Evolutionary conservation across 2,329 filamentous ascomycete genomes (phyloP), one percentile per base, ranked within the genome.

Genomic region (Botrytis byssoidea): DNA sequence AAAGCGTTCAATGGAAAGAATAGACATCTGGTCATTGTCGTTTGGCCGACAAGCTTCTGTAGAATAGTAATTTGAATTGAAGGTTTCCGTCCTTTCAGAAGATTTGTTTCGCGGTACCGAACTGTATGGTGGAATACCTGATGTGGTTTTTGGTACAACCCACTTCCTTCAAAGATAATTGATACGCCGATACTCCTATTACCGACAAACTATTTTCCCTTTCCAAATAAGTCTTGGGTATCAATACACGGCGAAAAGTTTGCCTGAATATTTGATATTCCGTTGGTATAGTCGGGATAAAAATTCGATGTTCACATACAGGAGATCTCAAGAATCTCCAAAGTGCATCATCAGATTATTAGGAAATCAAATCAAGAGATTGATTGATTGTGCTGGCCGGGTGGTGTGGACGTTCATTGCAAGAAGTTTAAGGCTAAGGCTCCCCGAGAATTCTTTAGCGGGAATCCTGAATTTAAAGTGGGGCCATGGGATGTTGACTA

Each of bases 11-110:
- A 79, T 79, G 78, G 75, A 79, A 74, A 80, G 78, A 78, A 75
- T 77, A 76, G 76, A 80, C 79, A 81, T 81, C 77, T 79, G 77
- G 80, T 81, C 81, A 82, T 82, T 80, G 80, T 82, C 78, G 76
- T 79, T 74, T 14, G 51, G 75, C 77, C 76, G 77, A 78, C 75
- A 76, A 76, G 76, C 72, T 74, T 71, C 64, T 72, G 74, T 72
- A 75, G 40, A 69, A 69, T 44, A 40, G 55, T 18, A 46, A 48
- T 73, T 37, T 61, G 25, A 46, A 60, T 35, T 60, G 55, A 37
- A 46, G 12, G 18, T 35, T 61, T 69, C 46, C 51, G 51, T 60
- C 55, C 35, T n/a, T 35, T 48, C 51, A 44, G 48, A 61, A 68
- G 40, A 61, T 69, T 55, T 48, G 71, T 69, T 69, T 69, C 55